phyloP scores from a whole-genome alignment of 139 green algal genomes.

The Chlorella sp. region DNA sequence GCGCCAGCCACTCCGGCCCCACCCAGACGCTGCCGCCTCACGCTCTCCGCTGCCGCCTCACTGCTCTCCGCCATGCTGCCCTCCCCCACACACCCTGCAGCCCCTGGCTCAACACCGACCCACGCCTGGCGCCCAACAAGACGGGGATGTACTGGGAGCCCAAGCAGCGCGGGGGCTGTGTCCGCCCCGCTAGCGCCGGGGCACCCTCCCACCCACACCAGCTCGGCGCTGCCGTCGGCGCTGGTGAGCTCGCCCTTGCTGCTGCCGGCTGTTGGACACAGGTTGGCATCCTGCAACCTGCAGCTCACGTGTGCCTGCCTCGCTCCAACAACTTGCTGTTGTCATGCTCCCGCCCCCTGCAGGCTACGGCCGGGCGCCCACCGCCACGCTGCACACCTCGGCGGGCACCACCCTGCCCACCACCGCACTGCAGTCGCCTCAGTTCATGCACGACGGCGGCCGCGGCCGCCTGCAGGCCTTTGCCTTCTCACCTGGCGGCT shows the following conservation, averaged over 20 bases:
- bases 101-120: constrained; percentile 1
- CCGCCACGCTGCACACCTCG: constrained; percentile 18
- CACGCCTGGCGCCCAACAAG: not conserved
- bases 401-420: constrained; percentile 17
- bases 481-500: not conserved
- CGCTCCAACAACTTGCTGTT: not conserved
- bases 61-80: too few relatives aligned
- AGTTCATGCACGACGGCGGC: not conserved
- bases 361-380: constrained; percentile 34
- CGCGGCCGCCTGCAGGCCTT: not conserved
- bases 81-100: too few relatives aligned
- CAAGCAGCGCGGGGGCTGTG: not conserved
- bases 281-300: too few relatives aligned
- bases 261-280: not conserved
- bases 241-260: not conserved
- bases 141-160: not conserved
- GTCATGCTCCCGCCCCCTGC: not conserved
- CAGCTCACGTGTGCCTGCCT: too few relatives aligned
- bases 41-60: too few relatives aligned
- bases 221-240: not conserved
- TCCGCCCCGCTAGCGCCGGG: not conserved
- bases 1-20: too few relatives aligned
- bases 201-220: not conserved
- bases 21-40: too few relatives aligned
- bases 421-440: not conserved